Evolutionary conservation across 2,329 filamentous ascomycete genomes (phyloP).

Genomic region (Sporothrix phasma): DNA sequence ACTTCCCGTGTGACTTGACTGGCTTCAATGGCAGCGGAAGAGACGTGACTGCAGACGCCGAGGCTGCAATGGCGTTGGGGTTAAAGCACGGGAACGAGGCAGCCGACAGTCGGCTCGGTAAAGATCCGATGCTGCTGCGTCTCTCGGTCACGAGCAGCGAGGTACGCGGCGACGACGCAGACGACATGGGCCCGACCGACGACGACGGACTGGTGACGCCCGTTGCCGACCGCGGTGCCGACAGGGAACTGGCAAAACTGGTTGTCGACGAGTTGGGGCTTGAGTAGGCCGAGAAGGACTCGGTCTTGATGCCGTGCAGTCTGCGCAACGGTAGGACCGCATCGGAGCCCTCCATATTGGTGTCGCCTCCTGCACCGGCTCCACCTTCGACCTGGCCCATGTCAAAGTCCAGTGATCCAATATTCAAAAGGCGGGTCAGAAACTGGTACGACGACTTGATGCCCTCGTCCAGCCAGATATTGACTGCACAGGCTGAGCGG

Average conservation of each 20-base stretch:
- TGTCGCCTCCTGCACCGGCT: background rate
- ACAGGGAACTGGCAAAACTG: conserved; percentile 19
- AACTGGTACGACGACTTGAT: conserved; percentile 26
- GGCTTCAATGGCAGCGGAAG: background rate
- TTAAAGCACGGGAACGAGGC: conserved; percentile 17
- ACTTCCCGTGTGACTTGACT: background rate
- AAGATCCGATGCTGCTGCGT: conserved; percentile 17
- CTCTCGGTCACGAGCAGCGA: conserved; percentile 15
- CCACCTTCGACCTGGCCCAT: conserved; percentile 9
- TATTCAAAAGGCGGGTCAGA: conserved; percentile 23
- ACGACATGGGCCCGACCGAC: conserved; percentile 15
- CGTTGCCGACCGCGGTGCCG: conserved; percentile 8
- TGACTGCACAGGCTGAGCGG: conserved; percentile 22
- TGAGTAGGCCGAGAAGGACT: conserved; percentile 15
- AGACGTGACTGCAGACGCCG: background rate
- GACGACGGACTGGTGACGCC: conserved; percentile 16
- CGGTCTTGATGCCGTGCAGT: background rate
- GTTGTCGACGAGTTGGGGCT: conserved; percentile 19
- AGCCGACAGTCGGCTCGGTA: conserved; percentile 18
- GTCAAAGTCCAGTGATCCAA: conserved; percentile 26
- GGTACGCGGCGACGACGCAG: conserved; percentile 17
- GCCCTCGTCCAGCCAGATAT: conserved; percentile 23
- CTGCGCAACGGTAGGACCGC: conserved; percentile 7
- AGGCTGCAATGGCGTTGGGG: background rate
- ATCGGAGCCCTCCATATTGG: conserved; percentile 13